Percentiles rank a stretch among this genome's conserved stretches.
Evolutionary conservation across 1,139 yeast genomes (phyloP).

Genomic region (Yamadazyma spencermartinsiae): DNA sequence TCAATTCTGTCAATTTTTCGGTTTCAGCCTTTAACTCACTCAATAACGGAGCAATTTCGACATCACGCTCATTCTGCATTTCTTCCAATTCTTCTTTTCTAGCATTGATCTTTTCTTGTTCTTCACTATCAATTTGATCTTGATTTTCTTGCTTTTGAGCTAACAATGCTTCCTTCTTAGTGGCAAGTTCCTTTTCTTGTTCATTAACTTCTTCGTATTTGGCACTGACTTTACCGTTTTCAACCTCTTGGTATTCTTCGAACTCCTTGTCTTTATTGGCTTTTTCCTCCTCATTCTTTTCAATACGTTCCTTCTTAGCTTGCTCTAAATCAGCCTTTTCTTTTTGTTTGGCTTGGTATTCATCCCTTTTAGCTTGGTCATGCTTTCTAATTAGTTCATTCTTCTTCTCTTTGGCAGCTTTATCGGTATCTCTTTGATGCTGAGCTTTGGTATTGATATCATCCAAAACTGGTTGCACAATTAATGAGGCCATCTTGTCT

Average conservation of each 20-base stretch:
- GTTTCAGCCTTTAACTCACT: slow-evolving; percentile 42
- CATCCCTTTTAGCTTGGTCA: slow-evolving; percentile 50
- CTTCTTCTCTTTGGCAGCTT: slow-evolving; percentile 29
- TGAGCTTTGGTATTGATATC: slow-evolving; percentile 74
- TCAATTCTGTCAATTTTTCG: slow-evolving; percentile 39
- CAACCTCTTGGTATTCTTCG: slow-evolving; percentile 29
- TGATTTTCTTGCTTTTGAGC: slow-evolving; percentile 42
- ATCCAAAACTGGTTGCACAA: slow-evolving; percentile 81
- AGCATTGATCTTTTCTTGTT: slow-evolving; percentile 37
- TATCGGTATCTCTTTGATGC: slow-evolving; percentile 68
- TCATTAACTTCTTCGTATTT: slow-evolving; percentile 37
- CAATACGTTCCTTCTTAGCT: slow-evolving; percentile 40
- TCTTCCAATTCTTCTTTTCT: slow-evolving; percentile 46
- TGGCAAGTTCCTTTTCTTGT: slow-evolving; percentile 33
- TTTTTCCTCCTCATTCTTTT: slow-evolving; percentile 41
- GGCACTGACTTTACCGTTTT: slow-evolving; percentile 39
- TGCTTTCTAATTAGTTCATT: slow-evolving; percentile 36
- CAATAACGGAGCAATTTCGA: slow-evolving; percentile 39
- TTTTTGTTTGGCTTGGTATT: slow-evolving; percentile 51
- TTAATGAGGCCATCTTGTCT: slow-evolving; percentile 75
- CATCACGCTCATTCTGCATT: slow-evolving; percentile 49
- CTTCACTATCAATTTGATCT: slow-evolving; percentile 44
- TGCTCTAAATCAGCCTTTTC: slow-evolving; percentile 39
- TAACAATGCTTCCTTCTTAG: slow-evolving; percentile 39
- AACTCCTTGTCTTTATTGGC: slow-evolving; percentile 40